A percentile compares a stretch with the other conserved stretches of the same genome.
phyloP scores from a whole-genome alignment of 1,139 yeast species.

The Meyerozyma sp. region DNA sequence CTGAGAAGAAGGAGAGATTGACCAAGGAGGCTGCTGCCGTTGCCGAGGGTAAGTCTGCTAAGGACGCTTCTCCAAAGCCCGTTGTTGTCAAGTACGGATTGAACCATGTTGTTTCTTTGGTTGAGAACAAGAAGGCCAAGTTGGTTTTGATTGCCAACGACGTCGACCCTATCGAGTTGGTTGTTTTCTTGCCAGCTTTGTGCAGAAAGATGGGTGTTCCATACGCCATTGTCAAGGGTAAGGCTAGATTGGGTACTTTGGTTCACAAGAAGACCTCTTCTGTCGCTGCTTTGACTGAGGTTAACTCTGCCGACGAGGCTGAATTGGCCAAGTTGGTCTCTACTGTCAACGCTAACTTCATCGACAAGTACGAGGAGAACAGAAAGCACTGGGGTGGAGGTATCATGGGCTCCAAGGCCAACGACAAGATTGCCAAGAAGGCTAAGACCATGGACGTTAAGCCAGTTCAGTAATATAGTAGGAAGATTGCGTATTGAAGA shows the following conservation, averaged over 20 bases:
- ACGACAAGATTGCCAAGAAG: slow-evolving; percentile 12
- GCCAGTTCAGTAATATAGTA: neutral
- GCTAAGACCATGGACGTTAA: slow-evolving; percentile 6
- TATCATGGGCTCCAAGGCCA: slow-evolving; percentile 12
- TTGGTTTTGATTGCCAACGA: slow-evolving; percentile 96
- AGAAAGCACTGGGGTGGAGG: slow-evolving; percentile 18
- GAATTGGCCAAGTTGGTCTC: slow-evolving; percentile 14
- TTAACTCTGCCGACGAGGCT: slow-evolving; percentile 12
- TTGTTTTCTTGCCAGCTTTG: slow-evolving; percentile 87
- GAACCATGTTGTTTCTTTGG: slow-evolving; percentile 93
- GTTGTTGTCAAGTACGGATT: slow-evolving; percentile 94
- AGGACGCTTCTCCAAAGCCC: slow-evolving; percentile 95
- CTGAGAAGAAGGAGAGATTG: slow-evolving; percentile 98
- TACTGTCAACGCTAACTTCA: slow-evolving; percentile 14
- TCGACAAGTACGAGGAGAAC: slow-evolving; percentile 14
- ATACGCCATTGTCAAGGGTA: slow-evolving; percentile 15
- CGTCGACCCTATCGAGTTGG: slow-evolving; percentile 98
- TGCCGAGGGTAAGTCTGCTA: slow-evolving; percentile 95
- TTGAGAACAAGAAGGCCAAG: slow-evolving; percentile 98
- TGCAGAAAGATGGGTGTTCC: slow-evolving; percentile 17
- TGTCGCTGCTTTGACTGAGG: slow-evolving; percentile 16
- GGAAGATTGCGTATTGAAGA: no score
- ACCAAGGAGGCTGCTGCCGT: slow-evolving; percentile 98
- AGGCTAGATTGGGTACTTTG: slow-evolving; percentile 16
- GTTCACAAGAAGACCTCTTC: slow-evolving; percentile 16